A percentile compares a stretch with the other conserved stretches of the same genome.
phyloP scores from a whole-genome alignment of 495 filamentous ascomycete genomes.

The Cercophora newfieldiana region DNA sequence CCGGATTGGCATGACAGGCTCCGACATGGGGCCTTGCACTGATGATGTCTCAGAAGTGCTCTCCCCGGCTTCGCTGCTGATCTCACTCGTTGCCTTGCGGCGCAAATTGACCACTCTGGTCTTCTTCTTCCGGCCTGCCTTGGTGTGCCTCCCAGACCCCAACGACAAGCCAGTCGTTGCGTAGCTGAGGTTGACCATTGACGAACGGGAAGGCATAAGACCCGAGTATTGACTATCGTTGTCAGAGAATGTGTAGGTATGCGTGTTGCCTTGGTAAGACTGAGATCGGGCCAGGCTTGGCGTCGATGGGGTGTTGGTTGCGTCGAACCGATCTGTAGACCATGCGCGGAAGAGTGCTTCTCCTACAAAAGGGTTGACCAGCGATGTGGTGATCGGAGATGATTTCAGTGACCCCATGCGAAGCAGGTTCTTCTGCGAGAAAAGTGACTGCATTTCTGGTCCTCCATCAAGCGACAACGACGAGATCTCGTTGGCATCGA shows the following conservation, averaged over 20 bases:
- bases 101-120: conserved; percentile 91
- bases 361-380: conserved; percentile 79
- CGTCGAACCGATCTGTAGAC: conserved; percentile 74
- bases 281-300: conserved; percentile 58
- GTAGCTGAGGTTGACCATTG: conserved; percentile 48
- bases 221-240: conserved; percentile 52
- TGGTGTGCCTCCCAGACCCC: conserved; percentile 63
- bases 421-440: conserved; percentile 86
- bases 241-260: conserved; percentile 64
- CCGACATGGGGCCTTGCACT: conserved; percentile 47
- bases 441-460: conserved; percentile 76
- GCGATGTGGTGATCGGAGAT: conserved; percentile 81
- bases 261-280: conserved; percentile 61
- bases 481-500: conserved; percentile 72
- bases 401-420: conserved; percentile 73
- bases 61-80: conserved; percentile 47
- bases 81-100: conserved; percentile 58
- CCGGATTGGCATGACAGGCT: conserved; percentile 43
- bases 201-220: conserved; percentile 46
- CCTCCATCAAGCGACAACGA: conserved; percentile 72
- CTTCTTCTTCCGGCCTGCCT: conserved; percentile 79
- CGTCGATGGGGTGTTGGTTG: conserved; percentile 54
- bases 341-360: conserved; percentile 90
- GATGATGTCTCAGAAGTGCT: conserved; percentile 39
- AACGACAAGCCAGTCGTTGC: conserved; percentile 62